Percentiles rank a stretch among this genome's conserved stretches.
These are phyloP conservation scores for Rhizopogon vesiculosus DNA, from an alignment of 768 basidiomycete genomes.

Conservation along the genomic window DNA sequence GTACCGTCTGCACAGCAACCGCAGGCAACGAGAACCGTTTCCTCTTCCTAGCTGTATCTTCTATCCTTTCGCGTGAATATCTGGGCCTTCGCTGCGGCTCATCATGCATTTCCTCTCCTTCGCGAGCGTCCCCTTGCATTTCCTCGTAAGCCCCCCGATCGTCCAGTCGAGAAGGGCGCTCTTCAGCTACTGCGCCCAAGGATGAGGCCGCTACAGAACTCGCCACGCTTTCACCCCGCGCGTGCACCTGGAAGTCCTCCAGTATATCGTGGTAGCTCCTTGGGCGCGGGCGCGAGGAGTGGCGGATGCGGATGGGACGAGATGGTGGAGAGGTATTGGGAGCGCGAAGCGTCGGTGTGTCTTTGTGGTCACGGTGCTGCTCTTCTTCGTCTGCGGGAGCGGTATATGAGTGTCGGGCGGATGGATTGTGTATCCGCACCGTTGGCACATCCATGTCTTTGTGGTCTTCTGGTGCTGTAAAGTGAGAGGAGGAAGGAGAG, in stretches of 20 bases:
- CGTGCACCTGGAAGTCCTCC: slow-evolving; percentile 51
- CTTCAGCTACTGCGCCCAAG: slow-evolving; percentile 10
- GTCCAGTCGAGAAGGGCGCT: not conserved
- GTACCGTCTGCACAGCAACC: slow-evolving; percentile 69
- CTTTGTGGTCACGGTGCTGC: not conserved
- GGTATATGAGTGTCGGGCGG: not conserved
- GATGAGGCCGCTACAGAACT: slow-evolving; percentile 24
- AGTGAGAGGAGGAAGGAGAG: not conserved
- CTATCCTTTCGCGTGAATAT: slow-evolving; percentile 22
- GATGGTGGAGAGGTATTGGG: slow-evolving; percentile 1
- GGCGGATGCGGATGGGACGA: slow-evolving; percentile 26
- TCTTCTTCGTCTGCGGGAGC: not conserved
- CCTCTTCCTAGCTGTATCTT: slow-evolving; percentile 57
- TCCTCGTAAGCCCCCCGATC: slow-evolving; percentile 10
- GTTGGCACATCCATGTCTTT: not conserved
- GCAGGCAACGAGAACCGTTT: slow-evolving; percentile 77
- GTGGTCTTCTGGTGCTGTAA: not conserved
- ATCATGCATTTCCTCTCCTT: not conserved
- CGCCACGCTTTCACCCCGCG: slow-evolving; percentile 22
- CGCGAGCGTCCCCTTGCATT: not conserved
- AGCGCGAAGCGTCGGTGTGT: not conserved
- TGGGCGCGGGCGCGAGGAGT: slow-evolving; percentile 36
- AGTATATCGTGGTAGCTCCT: slow-evolving; percentile 65
- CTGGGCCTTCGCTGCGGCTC: not conserved
- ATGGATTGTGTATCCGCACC: not conserved